Conservation (phyloP, 345 rosid species). For the Citropsis articulata region DNA sequence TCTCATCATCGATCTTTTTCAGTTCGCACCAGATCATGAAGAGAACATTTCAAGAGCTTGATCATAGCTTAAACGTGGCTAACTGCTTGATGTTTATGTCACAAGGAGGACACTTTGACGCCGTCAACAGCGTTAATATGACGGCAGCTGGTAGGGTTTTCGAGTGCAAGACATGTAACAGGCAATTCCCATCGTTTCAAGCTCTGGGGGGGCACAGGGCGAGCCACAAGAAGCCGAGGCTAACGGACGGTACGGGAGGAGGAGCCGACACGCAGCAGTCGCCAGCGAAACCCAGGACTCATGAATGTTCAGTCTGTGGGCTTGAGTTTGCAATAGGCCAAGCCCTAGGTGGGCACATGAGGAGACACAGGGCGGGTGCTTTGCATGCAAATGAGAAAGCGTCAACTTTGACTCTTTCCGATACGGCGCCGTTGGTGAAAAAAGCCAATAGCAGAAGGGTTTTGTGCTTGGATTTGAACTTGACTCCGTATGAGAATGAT, state of each 20-base stretch:
- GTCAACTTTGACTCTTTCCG: not conserved
- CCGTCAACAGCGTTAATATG: not conserved
- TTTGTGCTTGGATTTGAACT: conserved; percentile 59
- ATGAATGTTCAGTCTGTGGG: conserved; percentile 89
- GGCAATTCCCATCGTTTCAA: conserved; percentile 59
- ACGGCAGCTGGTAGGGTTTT: conserved; percentile 33
- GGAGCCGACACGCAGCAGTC: conserved; percentile 4
- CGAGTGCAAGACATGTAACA: conserved; percentile 70
- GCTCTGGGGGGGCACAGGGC: conserved; percentile 73
- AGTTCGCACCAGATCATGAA: conserved; percentile 32
- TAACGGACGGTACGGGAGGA: not conserved
- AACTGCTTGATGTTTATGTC: conserved; percentile 57
- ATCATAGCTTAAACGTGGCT: conserved; percentile 37
- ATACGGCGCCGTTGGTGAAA: conserved; percentile 29
- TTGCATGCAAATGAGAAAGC: conserved; percentile 15
- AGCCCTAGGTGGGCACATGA: conserved; percentile 73
- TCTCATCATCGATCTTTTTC: too few relatives aligned
- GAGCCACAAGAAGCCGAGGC: conserved; percentile 64
- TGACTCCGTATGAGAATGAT: conserved; percentile 69
- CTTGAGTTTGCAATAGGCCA: conserved; percentile 76
- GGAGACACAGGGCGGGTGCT: conserved; percentile 43
- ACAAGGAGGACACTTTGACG: conserved; percentile 24
- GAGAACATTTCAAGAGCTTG: conserved; percentile 39
- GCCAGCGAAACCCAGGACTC: conserved; percentile 52
- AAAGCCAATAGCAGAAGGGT: conserved; percentile 44